phyloP scores from a whole-genome alignment of 1,139 yeast genomes.

The Debaryomyces sp. region DNA sequence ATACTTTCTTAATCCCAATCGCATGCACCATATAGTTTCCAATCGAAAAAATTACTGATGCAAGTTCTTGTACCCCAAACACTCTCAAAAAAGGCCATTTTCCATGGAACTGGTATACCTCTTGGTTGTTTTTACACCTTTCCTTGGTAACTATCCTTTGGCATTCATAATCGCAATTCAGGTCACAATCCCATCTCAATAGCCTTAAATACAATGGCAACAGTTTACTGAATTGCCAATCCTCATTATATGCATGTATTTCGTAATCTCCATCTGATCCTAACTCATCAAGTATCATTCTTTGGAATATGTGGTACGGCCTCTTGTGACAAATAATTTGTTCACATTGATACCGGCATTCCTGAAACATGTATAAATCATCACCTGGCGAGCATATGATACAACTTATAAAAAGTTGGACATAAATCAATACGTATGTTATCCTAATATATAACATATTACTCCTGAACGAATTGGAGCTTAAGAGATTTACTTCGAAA shows the following conservation, averaged over 20 bases:
- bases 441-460: background rate
- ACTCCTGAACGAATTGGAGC: background rate
- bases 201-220: conserved; percentile 47
- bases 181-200: conserved; percentile 76
- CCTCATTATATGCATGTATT: conserved; percentile 26
- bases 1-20: conserved; percentile 52
- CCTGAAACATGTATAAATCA: conserved; percentile 64
- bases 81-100: conserved; percentile 92
- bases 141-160: conserved; percentile 70
- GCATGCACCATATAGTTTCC: conserved; percentile 80
- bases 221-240: conserved; percentile 34
- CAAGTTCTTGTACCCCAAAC: conserved; percentile 80
- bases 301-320: conserved; percentile 35
- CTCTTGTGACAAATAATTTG: conserved; percentile 40
- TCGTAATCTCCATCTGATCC: conserved; percentile 27
- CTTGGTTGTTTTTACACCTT: conserved; percentile 46
- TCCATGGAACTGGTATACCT: conserved; percentile 86
- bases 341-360: conserved; percentile 67
- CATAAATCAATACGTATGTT: background rate
- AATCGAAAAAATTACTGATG: conserved; percentile 78
- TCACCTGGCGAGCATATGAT: conserved; percentile 73
- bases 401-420: background rate
- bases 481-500: background rate
- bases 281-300: conserved; percentile 15
- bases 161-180: conserved; percentile 91